Conservation (phyloP, 1,139 yeast genomes). For the Lodderomyces beijingensis region DNA sequence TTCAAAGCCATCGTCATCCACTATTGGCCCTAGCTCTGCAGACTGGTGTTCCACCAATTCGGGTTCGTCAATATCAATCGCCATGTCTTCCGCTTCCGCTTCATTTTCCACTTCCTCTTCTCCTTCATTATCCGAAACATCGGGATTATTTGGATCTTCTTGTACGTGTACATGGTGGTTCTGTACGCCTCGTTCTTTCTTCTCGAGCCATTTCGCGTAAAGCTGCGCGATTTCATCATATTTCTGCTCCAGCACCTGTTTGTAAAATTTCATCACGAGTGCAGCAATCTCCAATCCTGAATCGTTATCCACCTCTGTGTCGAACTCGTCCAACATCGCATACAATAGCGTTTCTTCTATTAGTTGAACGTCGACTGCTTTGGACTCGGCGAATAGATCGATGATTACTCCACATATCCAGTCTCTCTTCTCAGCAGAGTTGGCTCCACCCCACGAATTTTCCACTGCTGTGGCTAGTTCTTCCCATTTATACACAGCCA, state of each 20-base stretch:
- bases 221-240: conserved; percentile 54
- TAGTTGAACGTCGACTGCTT: conserved; percentile 65
- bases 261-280: conserved; percentile 60
- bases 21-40: conserved; percentile 46
- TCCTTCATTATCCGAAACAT: conserved; percentile 42
- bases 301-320: conserved; percentile 82
- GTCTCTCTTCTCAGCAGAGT: conserved; percentile 85
- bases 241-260: conserved; percentile 52
- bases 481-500: conserved; percentile 88
- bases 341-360: conserved; percentile 82
- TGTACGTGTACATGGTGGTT: conserved; percentile 32
- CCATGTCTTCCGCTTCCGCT: conserved; percentile 18
- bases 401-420: conserved; percentile 86
- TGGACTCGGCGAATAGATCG: conserved; percentile 63
- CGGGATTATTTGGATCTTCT: conserved; percentile 60
- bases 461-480: conserved; percentile 88
- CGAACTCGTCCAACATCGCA: conserved; percentile 95
- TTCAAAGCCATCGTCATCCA: conserved; percentile 94
- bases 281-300: conserved; percentile 75
- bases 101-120: conserved; percentile 35
- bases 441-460: conserved; percentile 95
- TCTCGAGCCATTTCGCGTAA: conserved; percentile 53
- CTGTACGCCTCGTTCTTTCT: conserved; percentile 37
- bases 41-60: conserved; percentile 11
- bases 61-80: conserved; percentile 36